phyloP scores from a whole-genome alignment of 257 asterid species.

The Solanum ossicruentum region DNA sequence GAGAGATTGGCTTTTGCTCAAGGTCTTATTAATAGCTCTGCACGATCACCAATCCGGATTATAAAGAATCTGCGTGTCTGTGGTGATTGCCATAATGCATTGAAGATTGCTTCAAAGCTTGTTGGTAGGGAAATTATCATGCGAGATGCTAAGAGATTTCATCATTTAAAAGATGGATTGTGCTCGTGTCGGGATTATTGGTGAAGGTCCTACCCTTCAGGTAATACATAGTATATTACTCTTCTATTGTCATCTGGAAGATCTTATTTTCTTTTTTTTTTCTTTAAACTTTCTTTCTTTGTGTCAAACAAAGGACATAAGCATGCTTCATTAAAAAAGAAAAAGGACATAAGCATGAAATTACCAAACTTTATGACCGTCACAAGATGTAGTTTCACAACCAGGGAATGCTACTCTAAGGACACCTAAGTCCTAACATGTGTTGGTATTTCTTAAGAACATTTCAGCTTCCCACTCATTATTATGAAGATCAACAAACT shows the following conservation, averaged over 20 bases:
- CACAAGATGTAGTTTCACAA: not conserved
- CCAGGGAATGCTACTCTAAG: not conserved
- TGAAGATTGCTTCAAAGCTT: slow-evolving; percentile 60
- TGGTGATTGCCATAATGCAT: slow-evolving; percentile 76
- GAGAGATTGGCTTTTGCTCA: slow-evolving; percentile 85
- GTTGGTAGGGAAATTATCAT: slow-evolving; percentile 75
- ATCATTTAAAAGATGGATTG: slow-evolving; percentile 67
- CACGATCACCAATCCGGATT: slow-evolving; percentile 46
- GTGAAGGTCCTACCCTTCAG: slow-evolving; percentile 28
- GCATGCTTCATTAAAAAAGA: not conserved
- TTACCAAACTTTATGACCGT: not conserved
- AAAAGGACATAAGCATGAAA: not conserved
- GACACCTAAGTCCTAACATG: not conserved
- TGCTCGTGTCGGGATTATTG: slow-evolving; percentile 83
- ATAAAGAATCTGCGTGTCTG: slow-evolving; percentile 74
- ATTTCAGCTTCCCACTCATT: not conserved
- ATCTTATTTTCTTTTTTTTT: not conserved
- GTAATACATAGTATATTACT: slow-evolving; percentile 3
- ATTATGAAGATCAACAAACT: not conserved
- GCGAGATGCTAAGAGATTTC: slow-evolving; percentile 74
- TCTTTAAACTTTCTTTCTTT: not conserved
- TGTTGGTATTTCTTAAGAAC: not conserved
- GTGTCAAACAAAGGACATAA: not conserved
- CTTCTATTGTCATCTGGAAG: not conserved
- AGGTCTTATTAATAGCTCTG: slow-evolving; percentile 56